Base-by-base conservation (phyloP, 768 basidiomycete species). In the Naematelia encephala region DNA sequence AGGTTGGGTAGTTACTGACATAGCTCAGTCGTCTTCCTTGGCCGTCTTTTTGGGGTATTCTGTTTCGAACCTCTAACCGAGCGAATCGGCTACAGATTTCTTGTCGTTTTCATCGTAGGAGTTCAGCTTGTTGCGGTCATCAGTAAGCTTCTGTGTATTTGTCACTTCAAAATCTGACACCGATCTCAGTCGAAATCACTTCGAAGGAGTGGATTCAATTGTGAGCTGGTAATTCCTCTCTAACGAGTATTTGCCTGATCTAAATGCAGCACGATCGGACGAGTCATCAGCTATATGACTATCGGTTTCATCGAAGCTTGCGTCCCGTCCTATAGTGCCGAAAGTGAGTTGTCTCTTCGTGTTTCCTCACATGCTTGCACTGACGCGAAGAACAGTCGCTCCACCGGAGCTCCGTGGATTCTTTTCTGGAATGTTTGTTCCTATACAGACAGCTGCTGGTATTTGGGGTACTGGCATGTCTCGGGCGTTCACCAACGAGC, bases 261-360 rank as follows among this genome's bases (percentile, higher is more conserved):
- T n/a, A n/a, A n/a, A n/a, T n/a, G n/a, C n/a, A n/a, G n/a, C n/a
- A n/a, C n/a, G n/a, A n/a, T n/a, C n/a, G n/a, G 60, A 19, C 59
- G 63, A 48, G 58, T 61, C 16, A 22, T 65, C 26, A 52, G 56
- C 22, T 65, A 65, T 28, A 22, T 54, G 28, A 51, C 54, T 13
- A 54, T 66, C 23, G 64, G 64, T 8, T 22, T 60, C 14, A 53
- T 62, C 51, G 64, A 66, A 39, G 54, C 52, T 27, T 45, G 45
- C 19, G 54, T 63, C 2, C 64, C 64, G 19, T 56, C 64, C 2
- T 66, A 66, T 42, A 53, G 30, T 14, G 55, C 64, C 19, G 64
- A 66, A 44, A 51, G 61, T 51, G 26, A n/a, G n/a, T n/a, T n/a
- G n/a, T n/a, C n/a, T n/a, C n/a, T n/a, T n/a, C n/a, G n/a, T n/a